Conservation (phyloP, 768 basidiomycete genomes). For the Calocera viscosa region DNA sequence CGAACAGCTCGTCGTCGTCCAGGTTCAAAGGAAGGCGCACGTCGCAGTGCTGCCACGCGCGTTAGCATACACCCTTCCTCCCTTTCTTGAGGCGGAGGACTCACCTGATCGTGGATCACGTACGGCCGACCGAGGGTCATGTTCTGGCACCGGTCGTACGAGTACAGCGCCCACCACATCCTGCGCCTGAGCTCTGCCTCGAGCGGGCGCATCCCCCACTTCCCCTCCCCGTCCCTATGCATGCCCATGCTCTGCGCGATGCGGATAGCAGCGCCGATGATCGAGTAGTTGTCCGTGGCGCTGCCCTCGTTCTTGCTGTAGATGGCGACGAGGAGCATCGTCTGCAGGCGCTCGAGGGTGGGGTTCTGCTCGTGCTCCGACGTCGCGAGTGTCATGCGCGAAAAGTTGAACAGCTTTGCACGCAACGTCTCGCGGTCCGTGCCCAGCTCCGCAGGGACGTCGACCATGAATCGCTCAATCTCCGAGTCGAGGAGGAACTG, state of each 20-base stretch:
- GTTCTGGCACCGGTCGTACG: constrained; percentile 7
- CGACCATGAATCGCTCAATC: neutral
- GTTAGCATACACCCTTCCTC: neutral
- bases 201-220: neutral
- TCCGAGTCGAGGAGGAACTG: constrained; percentile 4
- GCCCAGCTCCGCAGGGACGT: neutral
- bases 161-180: constrained; percentile 8
- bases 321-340: constrained; percentile 8
- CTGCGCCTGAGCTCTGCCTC: neutral
- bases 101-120: neutral
- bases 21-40: neutral
- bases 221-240: constrained; percentile 2
- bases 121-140: constrained; percentile 1
- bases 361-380: constrained; percentile 6
- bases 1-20: constrained; percentile 1
- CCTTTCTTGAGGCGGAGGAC: neutral
- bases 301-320: constrained; percentile 9
- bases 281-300: neutral
- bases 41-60: neutral
- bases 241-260: constrained; percentile 7
- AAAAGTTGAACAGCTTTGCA: constrained; percentile 4
- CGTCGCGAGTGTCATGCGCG: neutral
- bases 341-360: constrained; percentile 5
- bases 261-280: constrained; percentile 5
- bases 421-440: neutral